These are phyloP conservation scores for Pterocarpus macrocarpus DNA, from an alignment of 306 rosid species.

Conservation along the genomic window DNA sequence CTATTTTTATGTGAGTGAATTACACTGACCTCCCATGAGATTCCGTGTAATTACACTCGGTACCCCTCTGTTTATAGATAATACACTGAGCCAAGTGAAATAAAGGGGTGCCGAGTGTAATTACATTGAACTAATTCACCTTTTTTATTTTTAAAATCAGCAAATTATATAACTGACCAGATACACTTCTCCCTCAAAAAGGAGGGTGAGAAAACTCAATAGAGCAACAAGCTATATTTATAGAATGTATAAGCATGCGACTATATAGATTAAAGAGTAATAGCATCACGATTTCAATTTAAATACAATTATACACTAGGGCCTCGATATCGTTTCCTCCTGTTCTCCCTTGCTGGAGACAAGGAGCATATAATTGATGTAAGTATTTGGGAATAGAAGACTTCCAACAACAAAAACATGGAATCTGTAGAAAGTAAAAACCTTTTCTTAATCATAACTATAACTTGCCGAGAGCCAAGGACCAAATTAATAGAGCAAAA, in stretches of 20 bases:
- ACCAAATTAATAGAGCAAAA: neutral
- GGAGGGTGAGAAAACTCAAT: neutral
- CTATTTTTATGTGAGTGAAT: neutral
- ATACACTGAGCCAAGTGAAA: too few relatives aligned
- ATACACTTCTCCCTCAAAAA: neutral
- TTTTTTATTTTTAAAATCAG: neutral
- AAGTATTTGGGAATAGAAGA: slow-evolving; percentile 10
- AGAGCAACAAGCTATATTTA: neutral
- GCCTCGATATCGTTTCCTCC: neutral
- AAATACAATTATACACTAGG: neutral
- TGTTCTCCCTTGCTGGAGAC: neutral
- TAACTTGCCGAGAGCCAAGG: neutral
- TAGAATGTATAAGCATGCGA: neutral
- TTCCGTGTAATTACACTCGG: too few relatives aligned
- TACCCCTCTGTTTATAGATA: too few relatives aligned
- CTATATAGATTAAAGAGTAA: neutral
- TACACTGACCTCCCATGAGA: too few relatives aligned
- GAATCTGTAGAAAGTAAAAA: neutral
- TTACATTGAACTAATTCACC: too few relatives aligned
- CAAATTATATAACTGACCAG: neutral
- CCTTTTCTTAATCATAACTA: neutral
- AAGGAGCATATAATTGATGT: neutral
- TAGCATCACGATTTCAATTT: too few relatives aligned
- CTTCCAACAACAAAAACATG: neutral
- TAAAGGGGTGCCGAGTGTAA: too few relatives aligned